Evolutionary conservation across 768 basidiomycete genomes (phyloP).

Genomic region (Kwoniella newhampshirensis): DNA sequence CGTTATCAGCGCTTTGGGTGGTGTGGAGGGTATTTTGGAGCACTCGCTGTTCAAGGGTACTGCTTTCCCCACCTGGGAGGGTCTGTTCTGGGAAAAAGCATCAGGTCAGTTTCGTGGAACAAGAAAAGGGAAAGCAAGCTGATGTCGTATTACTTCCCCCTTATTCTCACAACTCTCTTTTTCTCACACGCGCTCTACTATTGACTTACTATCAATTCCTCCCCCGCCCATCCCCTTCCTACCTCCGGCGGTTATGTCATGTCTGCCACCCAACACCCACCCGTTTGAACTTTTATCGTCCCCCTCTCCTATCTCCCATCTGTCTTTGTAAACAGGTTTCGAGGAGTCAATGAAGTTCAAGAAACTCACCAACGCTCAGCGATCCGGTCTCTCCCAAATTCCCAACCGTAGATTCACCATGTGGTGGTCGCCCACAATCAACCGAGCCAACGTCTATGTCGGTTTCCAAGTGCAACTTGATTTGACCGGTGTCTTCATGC

Average conservation of each 20-base stretch:
- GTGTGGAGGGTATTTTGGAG: slow-evolving; percentile 68
- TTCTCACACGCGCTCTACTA: no score
- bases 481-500: slow-evolving; percentile 71
- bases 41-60: slow-evolving; percentile 98
- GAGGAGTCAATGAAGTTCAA: slow-evolving; percentile 61
- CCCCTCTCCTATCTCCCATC: neutral
- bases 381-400: slow-evolving; percentile 75
- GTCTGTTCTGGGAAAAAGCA: slow-evolving; percentile 90
- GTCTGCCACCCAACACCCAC: neutral
- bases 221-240: no score
- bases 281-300: neutral
- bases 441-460: slow-evolving; percentile 88
- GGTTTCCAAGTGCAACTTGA: slow-evolving; percentile 99
- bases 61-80: slow-evolving; percentile 91
- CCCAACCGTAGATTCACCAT: slow-evolving; percentile 98
- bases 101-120: slow-evolving; percentile 3
- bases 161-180: no score
- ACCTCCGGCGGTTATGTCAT: no score
- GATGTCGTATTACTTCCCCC: no score
- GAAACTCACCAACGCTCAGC: slow-evolving; percentile 88
- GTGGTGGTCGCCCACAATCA: slow-evolving; percentile 99
- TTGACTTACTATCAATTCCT: no score
- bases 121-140: neutral
- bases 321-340: slow-evolving; percentile 61
- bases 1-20: slow-evolving; percentile 78